A percentile compares a stretch with the other conserved stretches of the same genome.
phyloP scores from a whole-genome alignment of 2,329 filamentous ascomycete genomes.

The Aspergillus ochraceoroseus region DNA sequence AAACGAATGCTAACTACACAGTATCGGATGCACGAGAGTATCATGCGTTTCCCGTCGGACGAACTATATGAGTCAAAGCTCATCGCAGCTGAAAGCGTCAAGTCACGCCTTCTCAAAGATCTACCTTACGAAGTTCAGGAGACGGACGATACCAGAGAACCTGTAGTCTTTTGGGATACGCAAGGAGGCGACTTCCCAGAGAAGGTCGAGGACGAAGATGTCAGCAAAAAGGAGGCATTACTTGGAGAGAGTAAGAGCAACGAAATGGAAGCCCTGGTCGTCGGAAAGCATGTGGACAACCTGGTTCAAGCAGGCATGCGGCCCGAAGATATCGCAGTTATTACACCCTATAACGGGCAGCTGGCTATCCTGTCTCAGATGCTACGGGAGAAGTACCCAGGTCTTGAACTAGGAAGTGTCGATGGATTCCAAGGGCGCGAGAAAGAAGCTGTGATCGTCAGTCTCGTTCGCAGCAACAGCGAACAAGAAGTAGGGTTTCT shows the following conservation, averaged over 20 bases:
- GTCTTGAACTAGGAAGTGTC: slow-evolving; percentile 90
- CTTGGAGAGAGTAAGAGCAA: slow-evolving; percentile 82
- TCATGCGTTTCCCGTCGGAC: slow-evolving; percentile 90
- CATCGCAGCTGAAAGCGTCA: slow-evolving; percentile 74
- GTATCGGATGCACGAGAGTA: slow-evolving; percentile 94
- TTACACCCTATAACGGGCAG: slow-evolving; percentile 96
- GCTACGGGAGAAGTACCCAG: slow-evolving; percentile 74
- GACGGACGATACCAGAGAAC: slow-evolving; percentile 80
- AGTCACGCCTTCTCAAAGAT: slow-evolving; percentile 66
- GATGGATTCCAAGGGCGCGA: slow-evolving; percentile 97
- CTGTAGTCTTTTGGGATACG: slow-evolving; percentile 90
- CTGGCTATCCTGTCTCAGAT: slow-evolving; percentile 68
- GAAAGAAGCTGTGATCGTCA: slow-evolving; percentile 91
- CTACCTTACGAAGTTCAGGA: slow-evolving; percentile 71
- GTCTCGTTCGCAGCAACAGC: slow-evolving; percentile 85
- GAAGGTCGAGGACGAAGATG: slow-evolving; percentile 67
- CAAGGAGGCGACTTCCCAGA: slow-evolving; percentile 91
- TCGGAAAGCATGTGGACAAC: slow-evolving; percentile 68
- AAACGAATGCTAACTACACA: slow-evolving; percentile 95
- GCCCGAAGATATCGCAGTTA: slow-evolving; percentile 80
- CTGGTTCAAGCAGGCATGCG: slow-evolving; percentile 75
- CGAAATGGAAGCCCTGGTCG: slow-evolving; percentile 79
- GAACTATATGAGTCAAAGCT: slow-evolving; percentile 80
- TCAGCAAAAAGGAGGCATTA: slow-evolving; percentile 48
- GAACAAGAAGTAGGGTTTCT: slow-evolving; percentile 88